phyloP scores from a whole-genome alignment of 2,329 filamentous ascomycete species.

The Colletotrichum sansevieriae region DNA sequence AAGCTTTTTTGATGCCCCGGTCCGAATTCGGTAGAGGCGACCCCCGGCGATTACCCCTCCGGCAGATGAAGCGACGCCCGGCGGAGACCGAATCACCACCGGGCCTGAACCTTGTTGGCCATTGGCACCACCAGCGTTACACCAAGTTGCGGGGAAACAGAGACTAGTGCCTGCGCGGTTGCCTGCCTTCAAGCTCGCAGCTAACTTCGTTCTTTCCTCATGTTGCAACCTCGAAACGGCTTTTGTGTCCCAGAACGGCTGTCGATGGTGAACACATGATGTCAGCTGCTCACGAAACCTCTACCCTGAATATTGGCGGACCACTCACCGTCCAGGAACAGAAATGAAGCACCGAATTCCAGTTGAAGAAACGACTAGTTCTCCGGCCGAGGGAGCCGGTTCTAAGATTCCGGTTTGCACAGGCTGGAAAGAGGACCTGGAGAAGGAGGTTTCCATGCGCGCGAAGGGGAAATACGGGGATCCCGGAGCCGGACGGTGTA shows the following conservation, averaged over 20 bases:
- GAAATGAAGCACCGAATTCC: not conserved
- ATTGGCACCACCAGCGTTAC: constrained; percentile 8
- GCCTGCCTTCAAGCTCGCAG: not conserved
- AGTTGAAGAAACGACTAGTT: constrained; percentile 33
- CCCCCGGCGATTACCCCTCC: constrained; percentile 4
- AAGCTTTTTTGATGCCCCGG: constrained; percentile 20
- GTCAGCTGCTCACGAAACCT: not conserved
- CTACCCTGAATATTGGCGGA: constrained; percentile 8
- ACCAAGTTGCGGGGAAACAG: constrained; percentile 18
- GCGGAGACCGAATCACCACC: constrained; percentile 2
- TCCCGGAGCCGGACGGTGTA: constrained; percentile 20
- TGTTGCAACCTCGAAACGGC: constrained; percentile 23
- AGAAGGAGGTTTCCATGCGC: not conserved
- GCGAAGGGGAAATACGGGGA: constrained; percentile 15
- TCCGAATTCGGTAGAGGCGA: constrained; percentile 10
- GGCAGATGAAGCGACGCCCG: constrained; percentile 39
- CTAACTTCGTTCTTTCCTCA: not conserved
- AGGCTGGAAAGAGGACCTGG: constrained; percentile 9
- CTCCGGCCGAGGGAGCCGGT: constrained; percentile 20
- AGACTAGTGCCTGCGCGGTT: not conserved
- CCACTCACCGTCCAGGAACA: constrained; percentile 8
- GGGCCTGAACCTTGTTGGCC: not conserved
- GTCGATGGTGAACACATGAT: constrained; percentile 16
- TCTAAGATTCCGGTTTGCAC: not conserved
- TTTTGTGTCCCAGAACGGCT: constrained; percentile 15